phyloP scores from a whole-genome alignment of 2,329 filamentous ascomycete genomes.

The Pseudocercospora cruenta region DNA sequence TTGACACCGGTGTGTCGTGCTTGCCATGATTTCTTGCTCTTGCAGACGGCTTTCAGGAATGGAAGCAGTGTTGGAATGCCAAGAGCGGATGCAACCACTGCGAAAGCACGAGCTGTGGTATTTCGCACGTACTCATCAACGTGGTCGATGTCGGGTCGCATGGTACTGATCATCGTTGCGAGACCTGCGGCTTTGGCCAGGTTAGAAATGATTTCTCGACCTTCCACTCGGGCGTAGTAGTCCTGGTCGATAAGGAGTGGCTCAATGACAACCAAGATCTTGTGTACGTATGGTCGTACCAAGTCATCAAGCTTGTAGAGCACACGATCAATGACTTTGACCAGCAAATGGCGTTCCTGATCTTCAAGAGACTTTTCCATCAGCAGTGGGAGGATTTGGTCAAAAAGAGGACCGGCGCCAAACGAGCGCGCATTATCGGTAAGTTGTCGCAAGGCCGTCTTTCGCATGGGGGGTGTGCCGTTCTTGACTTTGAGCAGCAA shows the following conservation, averaged over 20 bases:
- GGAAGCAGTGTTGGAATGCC: constrained; percentile 94
- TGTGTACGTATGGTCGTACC: constrained; percentile 94
- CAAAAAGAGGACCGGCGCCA: constrained; percentile 90
- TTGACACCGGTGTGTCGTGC: constrained; percentile 97
- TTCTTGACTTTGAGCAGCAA: constrained; percentile 98
- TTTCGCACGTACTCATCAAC: constrained; percentile 98
- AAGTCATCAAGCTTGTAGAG: constrained; percentile 98
- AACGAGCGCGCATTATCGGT: constrained; percentile 98
- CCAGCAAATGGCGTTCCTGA: constrained; percentile 94
- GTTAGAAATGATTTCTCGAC: constrained; percentile 98
- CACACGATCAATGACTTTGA: constrained; percentile 98
- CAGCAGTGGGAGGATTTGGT: constrained; percentile 92
- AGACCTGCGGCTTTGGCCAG: constrained; percentile 94
- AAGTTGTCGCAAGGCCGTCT: constrained; percentile 93
- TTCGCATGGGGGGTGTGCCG: constrained; percentile 96
- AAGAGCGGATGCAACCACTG: constrained; percentile 92
- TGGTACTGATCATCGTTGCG: constrained; percentile 98
- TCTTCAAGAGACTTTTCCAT: constrained; percentile 99
- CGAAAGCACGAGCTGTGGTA: constrained; percentile 94
- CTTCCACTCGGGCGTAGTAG: constrained; percentile 97
- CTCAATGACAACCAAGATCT: constrained; percentile 97
- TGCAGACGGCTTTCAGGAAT: constrained; percentile 92
- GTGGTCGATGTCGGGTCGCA: constrained; percentile 98
- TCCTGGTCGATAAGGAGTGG: constrained; percentile 99
- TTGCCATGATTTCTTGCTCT: constrained; percentile 99